These are phyloP conservation scores for Metschnikowia hibisci DNA, from an alignment of 805 yeast species.

Conservation along the genomic window DNA sequence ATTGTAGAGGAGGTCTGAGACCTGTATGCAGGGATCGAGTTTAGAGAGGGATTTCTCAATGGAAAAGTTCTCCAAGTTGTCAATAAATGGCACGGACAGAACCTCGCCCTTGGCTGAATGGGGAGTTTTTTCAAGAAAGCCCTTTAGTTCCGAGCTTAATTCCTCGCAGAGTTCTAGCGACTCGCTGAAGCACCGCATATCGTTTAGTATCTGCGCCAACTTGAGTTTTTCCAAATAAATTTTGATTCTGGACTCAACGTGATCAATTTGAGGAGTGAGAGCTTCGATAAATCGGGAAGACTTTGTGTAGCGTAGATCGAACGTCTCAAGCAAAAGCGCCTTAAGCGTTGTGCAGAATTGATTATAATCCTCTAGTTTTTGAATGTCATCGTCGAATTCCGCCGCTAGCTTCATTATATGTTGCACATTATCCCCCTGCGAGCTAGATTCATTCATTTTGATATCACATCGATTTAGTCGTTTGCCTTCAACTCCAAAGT, in stretches of 20 bases:
- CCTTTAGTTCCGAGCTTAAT: slow-evolving; percentile 30
- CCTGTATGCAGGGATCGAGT: slow-evolving; percentile 8
- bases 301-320: slow-evolving; percentile 29
- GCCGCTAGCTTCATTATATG: slow-evolving; percentile 35
- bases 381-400: slow-evolving; percentile 29
- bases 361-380: slow-evolving; percentile 50
- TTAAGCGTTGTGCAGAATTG: slow-evolving; percentile 44
- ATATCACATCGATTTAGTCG: slow-evolving; percentile 26
- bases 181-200: slow-evolving; percentile 58
- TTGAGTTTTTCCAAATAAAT: slow-evolving; percentile 45
- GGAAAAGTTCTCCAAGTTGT: slow-evolving; percentile 7
- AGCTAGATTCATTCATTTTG: slow-evolving; percentile 4
- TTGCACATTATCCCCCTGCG: slow-evolving; percentile 12
- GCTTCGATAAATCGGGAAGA: slow-evolving; percentile 13
- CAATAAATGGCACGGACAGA: neutral
- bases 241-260: slow-evolving; percentile 8
- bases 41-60: slow-evolving; percentile 8
- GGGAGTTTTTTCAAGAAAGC: slow-evolving; percentile 1
- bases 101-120: slow-evolving; percentile 2
- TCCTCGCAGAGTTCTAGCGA: slow-evolving; percentile 51
- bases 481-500: slow-evolving; percentile 44
- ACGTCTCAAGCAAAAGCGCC: slow-evolving; percentile 48
- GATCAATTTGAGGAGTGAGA: slow-evolving; percentile 30
- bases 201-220: slow-evolving; percentile 49
- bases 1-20: slow-evolving; percentile 6